These are phyloP conservation scores for Agrocybe praecox DNA, from an alignment of 768 basidiomycete genomes.

Conservation along the genomic window DNA sequence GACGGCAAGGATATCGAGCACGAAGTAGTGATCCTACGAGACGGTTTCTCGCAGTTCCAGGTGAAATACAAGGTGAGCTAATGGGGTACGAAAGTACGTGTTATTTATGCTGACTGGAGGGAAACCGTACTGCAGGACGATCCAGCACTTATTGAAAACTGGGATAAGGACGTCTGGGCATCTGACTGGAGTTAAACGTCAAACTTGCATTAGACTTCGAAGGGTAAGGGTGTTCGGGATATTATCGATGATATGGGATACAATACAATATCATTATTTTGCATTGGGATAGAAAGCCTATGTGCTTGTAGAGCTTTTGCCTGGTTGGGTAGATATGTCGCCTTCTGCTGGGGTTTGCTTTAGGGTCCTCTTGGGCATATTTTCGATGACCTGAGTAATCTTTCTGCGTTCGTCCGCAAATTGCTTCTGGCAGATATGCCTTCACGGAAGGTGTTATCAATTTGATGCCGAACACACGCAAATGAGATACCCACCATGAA, in stretches of 20 bases:
- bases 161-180: constrained; percentile 69
- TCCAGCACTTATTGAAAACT: constrained; percentile 73
- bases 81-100: background rate
- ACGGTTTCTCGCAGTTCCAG: constrained; percentile 77
- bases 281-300: background rate
- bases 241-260: constrained; percentile 1
- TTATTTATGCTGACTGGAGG: no score
- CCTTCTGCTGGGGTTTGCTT: constrained; percentile 32
- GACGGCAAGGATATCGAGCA: constrained; percentile 42
- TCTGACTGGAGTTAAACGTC: constrained; percentile 28
- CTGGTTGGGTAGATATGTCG: background rate
- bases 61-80: constrained; percentile 59
- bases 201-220: background rate
- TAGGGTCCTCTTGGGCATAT: constrained; percentile 56
- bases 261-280: background rate
- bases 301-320: background rate
- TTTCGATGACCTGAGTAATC: constrained; percentile 59
- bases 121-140: constrained; percentile 51
- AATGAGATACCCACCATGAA: constrained; percentile 60
- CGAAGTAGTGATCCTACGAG: constrained; percentile 65
- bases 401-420: constrained; percentile 54
- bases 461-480: background rate
- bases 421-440: constrained; percentile 67
- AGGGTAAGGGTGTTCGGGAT: background rate
- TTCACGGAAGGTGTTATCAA: constrained; percentile 22